Conservation (phyloP, 2,329 filamentous ascomycete genomes). For the Cytospora paraplurivora region DNA sequence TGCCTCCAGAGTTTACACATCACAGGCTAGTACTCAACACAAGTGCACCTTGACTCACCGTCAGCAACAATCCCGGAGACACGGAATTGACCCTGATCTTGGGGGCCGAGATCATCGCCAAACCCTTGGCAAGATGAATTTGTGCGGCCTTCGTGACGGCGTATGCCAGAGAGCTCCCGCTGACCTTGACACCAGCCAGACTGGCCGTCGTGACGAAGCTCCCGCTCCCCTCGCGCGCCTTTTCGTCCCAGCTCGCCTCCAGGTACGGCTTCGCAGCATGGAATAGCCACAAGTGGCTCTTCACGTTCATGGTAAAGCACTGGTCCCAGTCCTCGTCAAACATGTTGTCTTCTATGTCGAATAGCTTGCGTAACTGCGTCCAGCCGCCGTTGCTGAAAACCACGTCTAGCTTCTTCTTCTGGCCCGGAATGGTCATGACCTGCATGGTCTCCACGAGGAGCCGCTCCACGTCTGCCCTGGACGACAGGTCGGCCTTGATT, state of each 20-base stretch:
- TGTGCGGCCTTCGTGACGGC: constrained; percentile 76
- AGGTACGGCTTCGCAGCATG: constrained; percentile 56
- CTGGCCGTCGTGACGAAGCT: constrained; percentile 66
- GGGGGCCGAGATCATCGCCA: constrained; percentile 56
- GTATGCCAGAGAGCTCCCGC: constrained; percentile 69
- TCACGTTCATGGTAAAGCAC: constrained; percentile 64
- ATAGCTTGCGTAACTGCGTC: constrained; percentile 50
- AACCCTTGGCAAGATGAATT: constrained; percentile 57
- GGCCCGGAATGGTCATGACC: constrained; percentile 46
- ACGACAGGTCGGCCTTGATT: constrained; percentile 68
- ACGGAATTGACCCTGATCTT: constrained; percentile 62
- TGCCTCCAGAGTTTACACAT: too few relatives aligned
- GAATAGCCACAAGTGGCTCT: constrained; percentile 62
- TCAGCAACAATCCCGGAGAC: constrained; percentile 55
- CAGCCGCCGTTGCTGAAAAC: constrained; percentile 74
- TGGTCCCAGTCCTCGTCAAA: constrained; percentile 61
- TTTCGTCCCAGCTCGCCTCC: constrained; percentile 43
- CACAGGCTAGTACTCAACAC: constrained; percentile 22
- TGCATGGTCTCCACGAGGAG: constrained; percentile 62
- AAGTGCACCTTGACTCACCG: constrained; percentile 40
- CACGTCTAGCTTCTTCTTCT: constrained; percentile 62
- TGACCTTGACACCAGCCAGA: constrained; percentile 64
- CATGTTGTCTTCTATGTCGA: constrained; percentile 54
- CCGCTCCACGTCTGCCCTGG: constrained; percentile 57
- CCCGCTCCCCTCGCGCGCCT: constrained; percentile 45